Evolutionary conservation across 148 eudicot genomes (phyloP), one percentile per base, ranked within the genome.

Genomic region (Rhododendron ovatum): DNA sequence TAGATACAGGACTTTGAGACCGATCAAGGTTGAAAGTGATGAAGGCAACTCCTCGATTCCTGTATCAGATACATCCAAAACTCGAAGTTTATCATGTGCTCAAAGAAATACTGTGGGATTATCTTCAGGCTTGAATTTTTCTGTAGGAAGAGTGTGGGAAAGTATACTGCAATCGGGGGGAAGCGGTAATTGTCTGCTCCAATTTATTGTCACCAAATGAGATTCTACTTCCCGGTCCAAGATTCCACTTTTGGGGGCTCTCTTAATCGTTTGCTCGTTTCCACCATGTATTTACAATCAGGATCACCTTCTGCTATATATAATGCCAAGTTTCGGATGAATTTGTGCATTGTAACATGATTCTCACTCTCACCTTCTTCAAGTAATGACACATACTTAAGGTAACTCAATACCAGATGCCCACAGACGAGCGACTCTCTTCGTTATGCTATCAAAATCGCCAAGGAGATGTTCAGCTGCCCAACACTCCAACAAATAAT

Each of bases 291-390:
- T 33, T 78, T 43, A 18, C 35, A 24, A 0, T 86, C 53, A 30
- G 15, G 20, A 39, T 82, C 39, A 43, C 15, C 59, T 59, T 65
- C 51, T 17, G 50, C 45, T 35, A 76, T 76, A 47, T 43, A 20
- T 24, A 87, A 76, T 28, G 88, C 85, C 45, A 63, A n/a, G 12
- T 61, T 12, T 7, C 88, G 33, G 39, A 87, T 83, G 37, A 57
- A 76, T 59, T 83, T 87, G 75, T 83, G 78, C 88, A 87, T 87
- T 39, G 61, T 43, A 17, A 87, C 85, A 74, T 76, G 51, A 13
- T 83, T 7, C 0, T 78, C 48, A 20, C 30, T 28, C 61, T 57
- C 48, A 47, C 85, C 78, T 61, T 83, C 88, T 51, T 87, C 88
- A 30, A 87, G 76, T 43, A 86, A 87, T 20, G 83, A 79, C 24